These are phyloP conservation scores for Berkeleyomyces basicola DNA, from an alignment of 2,329 filamentous ascomycete genomes.

Conservation along the genomic window DNA sequence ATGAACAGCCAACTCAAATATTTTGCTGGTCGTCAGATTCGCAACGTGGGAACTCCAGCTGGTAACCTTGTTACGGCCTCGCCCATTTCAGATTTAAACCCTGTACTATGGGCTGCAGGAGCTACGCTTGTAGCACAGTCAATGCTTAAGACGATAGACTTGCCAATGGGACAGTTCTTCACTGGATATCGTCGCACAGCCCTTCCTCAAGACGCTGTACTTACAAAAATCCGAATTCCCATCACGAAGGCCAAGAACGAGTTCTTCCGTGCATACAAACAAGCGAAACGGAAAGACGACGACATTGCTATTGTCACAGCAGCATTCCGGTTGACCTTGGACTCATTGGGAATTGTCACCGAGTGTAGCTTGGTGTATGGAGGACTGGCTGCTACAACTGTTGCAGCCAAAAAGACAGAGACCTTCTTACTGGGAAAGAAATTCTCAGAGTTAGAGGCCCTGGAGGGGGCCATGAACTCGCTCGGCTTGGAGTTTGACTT, in stretches of 20 bases:
- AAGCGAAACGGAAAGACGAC: constrained; percentile 92
- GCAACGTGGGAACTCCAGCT: constrained; percentile 92
- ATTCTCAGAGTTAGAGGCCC: constrained; percentile 62
- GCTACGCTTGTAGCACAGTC: constrained; percentile 70
- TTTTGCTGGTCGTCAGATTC: constrained; percentile 87
- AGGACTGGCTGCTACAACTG: constrained; percentile 84
- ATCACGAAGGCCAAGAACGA: constrained; percentile 59
- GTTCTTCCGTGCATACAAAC: constrained; percentile 81
- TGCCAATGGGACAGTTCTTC: constrained; percentile 90
- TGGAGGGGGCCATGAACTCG: constrained; percentile 80
- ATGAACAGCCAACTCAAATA: constrained; percentile 89
- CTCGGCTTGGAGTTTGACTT: constrained; percentile 84
- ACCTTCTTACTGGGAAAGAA: constrained; percentile 60
- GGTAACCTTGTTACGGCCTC: constrained; percentile 90
- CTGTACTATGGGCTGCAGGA: constrained; percentile 77
- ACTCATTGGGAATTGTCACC: constrained; percentile 51
- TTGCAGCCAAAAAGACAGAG: constrained; percentile 67
- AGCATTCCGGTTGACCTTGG: constrained; percentile 59
- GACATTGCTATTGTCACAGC: constrained; percentile 96
- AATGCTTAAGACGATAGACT: constrained; percentile 52
- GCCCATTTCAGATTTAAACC: constrained; percentile 91
- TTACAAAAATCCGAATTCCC: constrained; percentile 76
- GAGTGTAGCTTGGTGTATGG: constrained; percentile 75
- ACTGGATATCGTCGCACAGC: constrained; percentile 79
- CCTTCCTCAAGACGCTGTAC: constrained; percentile 63